Conservation (phyloP, 192 early-diverging fungal species). For the Linnemannia elongata region DNA sequence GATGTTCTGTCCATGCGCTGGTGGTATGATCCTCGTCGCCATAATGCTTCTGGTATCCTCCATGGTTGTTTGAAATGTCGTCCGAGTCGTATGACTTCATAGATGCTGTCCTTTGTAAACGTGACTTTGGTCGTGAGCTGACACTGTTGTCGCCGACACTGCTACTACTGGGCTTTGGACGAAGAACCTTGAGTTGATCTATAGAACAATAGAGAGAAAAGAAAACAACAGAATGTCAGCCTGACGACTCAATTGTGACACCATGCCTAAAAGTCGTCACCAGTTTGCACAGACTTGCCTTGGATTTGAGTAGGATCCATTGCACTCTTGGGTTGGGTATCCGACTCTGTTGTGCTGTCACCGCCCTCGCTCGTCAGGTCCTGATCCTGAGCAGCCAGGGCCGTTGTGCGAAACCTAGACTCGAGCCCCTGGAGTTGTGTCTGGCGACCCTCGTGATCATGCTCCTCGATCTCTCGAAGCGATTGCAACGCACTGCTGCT, state of each 20-base stretch:
- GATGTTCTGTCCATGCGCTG: conserved; percentile 67
- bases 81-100: conserved; percentile 49
- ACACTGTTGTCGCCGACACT: background rate
- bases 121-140: conserved; percentile 17
- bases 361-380: conserved; percentile 32
- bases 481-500: conserved; percentile 25
- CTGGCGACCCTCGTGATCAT: conserved; percentile 32
- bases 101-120: conserved; percentile 27
- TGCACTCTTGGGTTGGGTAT: conserved; percentile 14
- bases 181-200: conserved; percentile 49
- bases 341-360: conserved; percentile 4
- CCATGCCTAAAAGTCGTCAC: background rate
- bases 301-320: conserved; percentile 34
- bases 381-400: conserved; percentile 18
- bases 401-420: conserved; percentile 4
- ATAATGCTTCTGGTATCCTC: conserved; percentile 47
- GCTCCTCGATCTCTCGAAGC: conserved; percentile 43
- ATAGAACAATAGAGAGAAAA: background rate
- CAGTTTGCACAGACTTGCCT: conserved; percentile 8
- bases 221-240: background rate
- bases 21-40: conserved; percentile 50
- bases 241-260: background rate
- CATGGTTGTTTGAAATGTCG: conserved; percentile 55
- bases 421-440: conserved; percentile 19
- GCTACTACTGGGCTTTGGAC: conserved; percentile 11